Conservation (phyloP, 768 basidiomycete genomes). For the Nidula microcarpa region DNA sequence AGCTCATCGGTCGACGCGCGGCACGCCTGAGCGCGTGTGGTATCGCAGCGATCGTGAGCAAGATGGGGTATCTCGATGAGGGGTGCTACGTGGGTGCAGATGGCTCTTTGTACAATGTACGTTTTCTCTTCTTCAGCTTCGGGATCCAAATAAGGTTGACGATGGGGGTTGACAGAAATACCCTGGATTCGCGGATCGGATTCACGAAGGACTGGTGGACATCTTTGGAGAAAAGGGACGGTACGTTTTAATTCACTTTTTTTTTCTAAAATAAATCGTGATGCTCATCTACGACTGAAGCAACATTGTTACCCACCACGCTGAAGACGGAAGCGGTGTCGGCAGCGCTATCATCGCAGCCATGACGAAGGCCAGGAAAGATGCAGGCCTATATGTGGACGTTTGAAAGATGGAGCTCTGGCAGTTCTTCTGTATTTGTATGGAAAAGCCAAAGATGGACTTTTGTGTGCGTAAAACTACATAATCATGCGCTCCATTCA, state of each 20-base stretch:
- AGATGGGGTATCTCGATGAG: constrained; percentile 91
- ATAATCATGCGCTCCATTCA: no score
- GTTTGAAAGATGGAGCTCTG: neutral
- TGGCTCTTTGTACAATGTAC: constrained; percentile 91
- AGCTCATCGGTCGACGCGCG: constrained; percentile 84
- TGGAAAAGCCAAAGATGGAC: no score
- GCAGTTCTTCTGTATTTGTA: no score
- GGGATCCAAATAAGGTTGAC: neutral
- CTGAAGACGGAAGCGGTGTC: constrained; percentile 91
- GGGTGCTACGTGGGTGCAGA: constrained; percentile 90
- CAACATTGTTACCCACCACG: constrained; percentile 77
- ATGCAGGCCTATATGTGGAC: neutral
- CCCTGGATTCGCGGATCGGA: constrained; percentile 88
- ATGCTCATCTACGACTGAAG: constrained; percentile 18
- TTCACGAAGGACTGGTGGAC: constrained; percentile 90
- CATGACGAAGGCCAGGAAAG: neutral
- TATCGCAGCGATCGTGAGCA: constrained; percentile 93
- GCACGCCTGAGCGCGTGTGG: constrained; percentile 92
- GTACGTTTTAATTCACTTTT: constrained; percentile 37
- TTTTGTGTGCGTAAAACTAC: no score
- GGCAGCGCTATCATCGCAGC: constrained; percentile 93
- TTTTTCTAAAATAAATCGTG: neutral
- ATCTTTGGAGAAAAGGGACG: constrained; percentile 96
- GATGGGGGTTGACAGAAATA: constrained; percentile 71
- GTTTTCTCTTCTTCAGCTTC: constrained; percentile 18